Conservation (phyloP, 2,329 filamentous ascomycete species). For the Claviceps arundinis region DNA sequence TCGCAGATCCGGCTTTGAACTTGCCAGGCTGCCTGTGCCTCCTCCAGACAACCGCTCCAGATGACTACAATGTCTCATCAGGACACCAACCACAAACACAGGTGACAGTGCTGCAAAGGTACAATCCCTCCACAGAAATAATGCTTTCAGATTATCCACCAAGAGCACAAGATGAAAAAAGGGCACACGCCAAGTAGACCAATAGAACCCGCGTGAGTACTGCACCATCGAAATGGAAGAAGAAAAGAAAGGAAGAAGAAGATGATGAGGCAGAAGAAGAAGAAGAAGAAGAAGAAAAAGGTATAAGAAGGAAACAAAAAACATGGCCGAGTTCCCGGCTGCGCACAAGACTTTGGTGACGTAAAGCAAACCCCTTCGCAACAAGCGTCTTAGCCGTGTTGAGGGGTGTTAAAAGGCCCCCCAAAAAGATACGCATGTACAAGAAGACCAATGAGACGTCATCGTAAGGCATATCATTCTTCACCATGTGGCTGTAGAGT, state of each 20-base stretch:
- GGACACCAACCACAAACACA: neutral
- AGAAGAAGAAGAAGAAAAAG: neutral
- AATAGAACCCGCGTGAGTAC: neutral
- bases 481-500: neutral
- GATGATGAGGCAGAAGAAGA: too few relatives aligned
- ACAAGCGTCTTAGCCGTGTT: slow-evolving; percentile 4
- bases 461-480: slow-evolving; percentile 6
- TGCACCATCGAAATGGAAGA: neutral
- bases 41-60: too few relatives aligned
- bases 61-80: too few relatives aligned
- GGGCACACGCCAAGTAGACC: neutral
- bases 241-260: neutral
- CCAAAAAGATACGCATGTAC: neutral
- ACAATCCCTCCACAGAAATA: neutral
- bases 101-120: neutral
- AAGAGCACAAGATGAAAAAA: neutral
- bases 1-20: too few relatives aligned
- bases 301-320: neutral
- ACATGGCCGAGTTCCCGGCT: neutral
- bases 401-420: neutral
- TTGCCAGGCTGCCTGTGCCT: too few relatives aligned
- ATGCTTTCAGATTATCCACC: neutral
- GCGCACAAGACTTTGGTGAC: neutral
- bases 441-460: slow-evolving; percentile 2
- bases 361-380: neutral